Conservation (phyloP, 805 yeast genomes). For the Torulaspora gathmanii region DNA sequence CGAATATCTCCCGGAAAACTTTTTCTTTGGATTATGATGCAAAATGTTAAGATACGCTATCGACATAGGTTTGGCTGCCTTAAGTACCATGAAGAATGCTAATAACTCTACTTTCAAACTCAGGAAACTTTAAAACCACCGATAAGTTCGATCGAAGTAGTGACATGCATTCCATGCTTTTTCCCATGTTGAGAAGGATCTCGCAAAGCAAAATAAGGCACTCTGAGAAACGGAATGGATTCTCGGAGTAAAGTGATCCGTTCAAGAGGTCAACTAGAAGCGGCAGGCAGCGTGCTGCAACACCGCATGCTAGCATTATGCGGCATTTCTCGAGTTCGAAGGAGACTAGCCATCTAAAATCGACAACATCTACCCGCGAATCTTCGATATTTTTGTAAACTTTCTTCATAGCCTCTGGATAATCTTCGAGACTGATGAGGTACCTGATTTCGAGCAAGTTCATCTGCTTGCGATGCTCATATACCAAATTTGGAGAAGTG, state of each 20-base stretch:
- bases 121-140: conserved; percentile 10
- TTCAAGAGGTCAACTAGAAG: conserved; percentile 47
- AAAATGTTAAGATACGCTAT: neutral
- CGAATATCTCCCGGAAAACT: neutral
- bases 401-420: conserved; percentile 27
- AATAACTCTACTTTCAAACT: conserved; percentile 6
- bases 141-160: conserved; percentile 8
- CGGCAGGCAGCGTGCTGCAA: conserved; percentile 49
- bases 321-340: conserved; percentile 26
- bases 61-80: neutral
- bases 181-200: conserved; percentile 41
- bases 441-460: conserved; percentile 40
- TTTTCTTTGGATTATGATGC: conserved; percentile 7
- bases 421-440: conserved; percentile 34
- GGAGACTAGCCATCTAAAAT: conserved; percentile 29
- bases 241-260: conserved; percentile 44
- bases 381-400: conserved; percentile 21
- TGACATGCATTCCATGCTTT: conserved; percentile 36
- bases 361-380: conserved; percentile 18
- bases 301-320: conserved; percentile 38
- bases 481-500: conserved; percentile 34
- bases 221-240: conserved; percentile 43
- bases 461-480: conserved; percentile 39
- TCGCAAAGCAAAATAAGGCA: conserved; percentile 45
- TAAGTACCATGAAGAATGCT: conserved; percentile 1